Evolutionary conservation across 2,329 filamentous ascomycete species (phyloP).

Genomic region (Diaporthe nobilis): DNA sequence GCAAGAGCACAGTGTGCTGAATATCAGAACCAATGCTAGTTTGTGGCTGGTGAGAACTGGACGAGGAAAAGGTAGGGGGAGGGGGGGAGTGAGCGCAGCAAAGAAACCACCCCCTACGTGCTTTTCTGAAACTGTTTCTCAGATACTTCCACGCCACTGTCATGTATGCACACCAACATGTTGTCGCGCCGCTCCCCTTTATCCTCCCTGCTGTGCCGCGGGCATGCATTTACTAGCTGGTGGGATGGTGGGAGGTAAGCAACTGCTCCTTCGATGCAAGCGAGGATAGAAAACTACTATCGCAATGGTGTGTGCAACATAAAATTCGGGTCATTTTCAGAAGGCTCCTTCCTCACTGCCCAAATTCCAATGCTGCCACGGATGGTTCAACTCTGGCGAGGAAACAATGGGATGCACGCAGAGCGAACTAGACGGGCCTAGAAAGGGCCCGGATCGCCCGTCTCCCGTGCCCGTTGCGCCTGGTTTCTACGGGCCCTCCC

Average conservation of each 20-base stretch:
- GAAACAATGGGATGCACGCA: not conserved
- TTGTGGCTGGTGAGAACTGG: constrained; percentile 31
- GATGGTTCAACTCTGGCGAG: not conserved
- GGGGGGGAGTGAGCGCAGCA: constrained; percentile 11
- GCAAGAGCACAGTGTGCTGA: constrained; percentile 22
- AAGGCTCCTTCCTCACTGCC: not conserved
- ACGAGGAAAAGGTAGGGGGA: not conserved
- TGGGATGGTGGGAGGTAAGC: constrained; percentile 5
- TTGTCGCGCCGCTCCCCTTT: constrained; percentile 15
- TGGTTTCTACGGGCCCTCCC: not conserved
- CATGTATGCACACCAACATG: constrained; percentile 1
- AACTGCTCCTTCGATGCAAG: constrained; percentile 4
- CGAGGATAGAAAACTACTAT: not conserved
- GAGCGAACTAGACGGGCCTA: not conserved
- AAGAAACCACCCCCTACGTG: not conserved
- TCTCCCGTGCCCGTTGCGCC: constrained; percentile 20
- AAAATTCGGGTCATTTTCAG: too few species aligned
- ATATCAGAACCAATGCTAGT: not conserved
- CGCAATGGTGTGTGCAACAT: not conserved
- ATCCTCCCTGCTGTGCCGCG: constrained; percentile 20
- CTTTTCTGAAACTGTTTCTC: constrained; percentile 25
- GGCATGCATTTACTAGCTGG: not conserved
- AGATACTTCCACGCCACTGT: constrained; percentile 22
- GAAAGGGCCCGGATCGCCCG: constrained; percentile 9
- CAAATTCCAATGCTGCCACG: too few species aligned